Base-by-base conservation (phyloP, 208 protist genomes). In the Phytomonas francai region DNA sequence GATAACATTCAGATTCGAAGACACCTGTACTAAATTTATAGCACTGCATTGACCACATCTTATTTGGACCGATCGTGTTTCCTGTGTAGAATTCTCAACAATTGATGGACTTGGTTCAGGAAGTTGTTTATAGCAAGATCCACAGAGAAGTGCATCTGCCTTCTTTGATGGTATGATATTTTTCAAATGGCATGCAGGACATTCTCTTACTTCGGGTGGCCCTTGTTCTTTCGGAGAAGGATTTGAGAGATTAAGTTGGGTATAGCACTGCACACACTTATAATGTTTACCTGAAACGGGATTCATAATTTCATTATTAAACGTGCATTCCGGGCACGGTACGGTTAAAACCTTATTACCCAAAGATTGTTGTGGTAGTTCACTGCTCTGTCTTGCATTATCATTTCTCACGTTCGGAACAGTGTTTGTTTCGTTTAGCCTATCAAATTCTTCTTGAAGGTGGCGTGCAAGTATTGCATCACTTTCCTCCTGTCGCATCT, bases 91-190 rank as follows among this genome's bases (percentile, higher is more conserved):
- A 8, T 66, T 8, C 7, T 61, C 45, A 66, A 8, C 22, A 12
- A 42, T 14, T 65, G 31, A 0, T 57, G 56, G 11, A 59, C 68
- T 11, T 70, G 29, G 16, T 63, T 65, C 16, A 34, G 42, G 0
- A 62, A 93, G 70, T 51, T 84, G 51, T 39, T 86, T 74, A 59
- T 80, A 83, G 66, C 88, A 93, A 9, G 64, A 64, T 11, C 88
- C 88, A 68, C 88, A 93, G 27, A 93, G 59, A 34, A 89, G 61
- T 2, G 77, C 85, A 57, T 93, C 88, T 32, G 73, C 80, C 49
- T 85, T 81, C 31, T 49, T 66, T 12, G 54, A 19, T 3, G 88
- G 85, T 36, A 93, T 78, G 28, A 69, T 66, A 71, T 93, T 93
- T 22, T 79, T 59, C 3, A 65, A 79, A 29, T 82, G 71, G 36